These are phyloP conservation scores for Tylopilus orsonianus DNA, from an alignment of 1,284 basidiomycete species.

Conservation along the genomic window DNA sequence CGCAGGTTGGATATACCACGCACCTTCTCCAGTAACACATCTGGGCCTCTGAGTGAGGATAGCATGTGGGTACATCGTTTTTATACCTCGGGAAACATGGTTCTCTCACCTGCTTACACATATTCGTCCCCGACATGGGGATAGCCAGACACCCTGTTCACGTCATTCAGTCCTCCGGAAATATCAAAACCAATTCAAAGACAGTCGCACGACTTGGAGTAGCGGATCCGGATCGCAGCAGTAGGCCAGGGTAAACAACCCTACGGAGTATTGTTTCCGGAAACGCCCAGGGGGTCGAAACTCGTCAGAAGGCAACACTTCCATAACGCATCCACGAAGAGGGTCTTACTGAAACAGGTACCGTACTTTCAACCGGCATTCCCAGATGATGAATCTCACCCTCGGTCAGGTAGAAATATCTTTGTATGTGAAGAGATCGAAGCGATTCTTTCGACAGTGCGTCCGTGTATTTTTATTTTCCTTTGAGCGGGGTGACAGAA, in stretches of 20 bases:
- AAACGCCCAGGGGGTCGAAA: conserved; percentile 33
- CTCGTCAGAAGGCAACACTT: conserved; percentile 32
- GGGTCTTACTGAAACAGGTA: conserved; percentile 35
- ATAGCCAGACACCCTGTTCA: conserved; percentile 28
- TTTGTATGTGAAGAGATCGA: conserved; percentile 27
- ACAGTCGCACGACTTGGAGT: conserved; percentile 30
- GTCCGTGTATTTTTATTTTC: conserved; percentile 8
- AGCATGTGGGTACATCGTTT: conserved; percentile 18
- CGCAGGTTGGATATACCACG: conserved; percentile 1
- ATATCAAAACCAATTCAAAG: conserved; percentile 30
- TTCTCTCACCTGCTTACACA: conserved; percentile 34
- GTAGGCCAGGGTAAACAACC: conserved; percentile 5
- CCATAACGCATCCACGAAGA: conserved; percentile 33
- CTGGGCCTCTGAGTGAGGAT: conserved; percentile 15
- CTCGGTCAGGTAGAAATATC: conserved; percentile 20
- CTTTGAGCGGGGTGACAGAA: not conserved
- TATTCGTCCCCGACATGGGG: conserved; percentile 30
- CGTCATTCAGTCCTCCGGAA: conserved; percentile 32
- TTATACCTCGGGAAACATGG: conserved; percentile 30
- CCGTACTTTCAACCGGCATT: conserved; percentile 24
- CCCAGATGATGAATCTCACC: conserved; percentile 30
- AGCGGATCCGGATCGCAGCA: conserved; percentile 26
- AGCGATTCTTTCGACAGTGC: conserved; percentile 8
- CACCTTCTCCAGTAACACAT: conserved; percentile 50
- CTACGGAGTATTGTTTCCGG: conserved; percentile 21